Percentiles rank a stretch among this genome's conserved stretches.
These are phyloP conservation scores for Calamus simplicifolius DNA, from an alignment of 176 grass and related monocot species.

Conservation along the genomic window DNA sequence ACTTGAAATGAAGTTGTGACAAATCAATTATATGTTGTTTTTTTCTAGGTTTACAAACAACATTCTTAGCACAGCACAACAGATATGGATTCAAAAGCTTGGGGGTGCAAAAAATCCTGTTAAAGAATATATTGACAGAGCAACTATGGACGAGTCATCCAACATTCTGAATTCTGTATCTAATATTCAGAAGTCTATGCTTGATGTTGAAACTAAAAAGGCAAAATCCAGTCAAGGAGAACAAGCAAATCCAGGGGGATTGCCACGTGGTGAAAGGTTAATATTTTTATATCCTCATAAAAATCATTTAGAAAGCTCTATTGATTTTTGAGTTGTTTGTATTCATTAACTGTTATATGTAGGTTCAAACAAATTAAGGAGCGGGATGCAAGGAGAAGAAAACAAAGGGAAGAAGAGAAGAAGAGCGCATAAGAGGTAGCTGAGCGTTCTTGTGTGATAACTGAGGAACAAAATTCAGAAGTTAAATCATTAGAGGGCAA, in stretches of 20 bases:
- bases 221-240: conserved; percentile 30
- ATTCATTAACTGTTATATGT: conserved; percentile 13
- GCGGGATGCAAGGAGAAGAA: too few relatives aligned
- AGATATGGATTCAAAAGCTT: conserved; percentile 91
- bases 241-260: conserved; percentile 28
- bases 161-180: background rate
- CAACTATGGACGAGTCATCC: conserved; percentile 43
- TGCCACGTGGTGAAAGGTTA: conserved; percentile 73
- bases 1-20: too few relatives aligned
- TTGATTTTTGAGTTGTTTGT: conserved; percentile 9
- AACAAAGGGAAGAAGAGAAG: too few relatives aligned
- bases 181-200: conserved; percentile 28
- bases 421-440: too few relatives aligned
- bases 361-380: too few relatives aligned
- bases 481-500: too few relatives aligned
- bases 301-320: conserved; percentile 6
- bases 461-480: too few relatives aligned
- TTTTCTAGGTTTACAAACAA: too few relatives aligned
- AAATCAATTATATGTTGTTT: too few relatives aligned
- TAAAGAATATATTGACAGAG: conserved; percentile 66
- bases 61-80: conserved; percentile 81
- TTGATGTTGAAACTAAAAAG: conserved; percentile 28
- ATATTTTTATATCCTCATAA: too few relatives aligned
- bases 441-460: too few relatives aligned
- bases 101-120: conserved; percentile 90